phyloP scores from a whole-genome alignment of 2,329 filamentous ascomycete species.

The Penicillium sp. region DNA sequence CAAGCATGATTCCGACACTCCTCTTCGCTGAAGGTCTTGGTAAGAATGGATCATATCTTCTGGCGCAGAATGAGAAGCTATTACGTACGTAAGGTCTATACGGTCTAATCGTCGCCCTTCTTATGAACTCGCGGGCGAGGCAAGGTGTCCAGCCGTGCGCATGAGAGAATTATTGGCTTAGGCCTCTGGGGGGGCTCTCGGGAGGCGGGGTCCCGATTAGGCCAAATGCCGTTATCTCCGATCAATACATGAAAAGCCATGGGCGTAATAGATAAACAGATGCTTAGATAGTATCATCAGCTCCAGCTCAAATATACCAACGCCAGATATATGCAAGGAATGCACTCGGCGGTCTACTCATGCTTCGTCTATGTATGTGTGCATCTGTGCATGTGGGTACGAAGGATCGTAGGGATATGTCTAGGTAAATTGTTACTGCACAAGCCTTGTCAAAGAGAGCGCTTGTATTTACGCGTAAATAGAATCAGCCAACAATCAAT shows the following conservation, averaged over 20 bases:
- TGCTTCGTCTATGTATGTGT: not conserved
- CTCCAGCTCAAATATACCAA: not conserved
- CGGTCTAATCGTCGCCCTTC: too few species aligned
- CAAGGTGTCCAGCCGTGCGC: too few species aligned
- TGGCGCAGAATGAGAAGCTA: too few species aligned
- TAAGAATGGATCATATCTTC: slow-evolving; percentile 44
- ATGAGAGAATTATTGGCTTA: too few species aligned
- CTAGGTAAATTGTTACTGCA: slow-evolving; percentile 6
- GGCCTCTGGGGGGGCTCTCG: too few species aligned
- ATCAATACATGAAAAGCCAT: not conserved
- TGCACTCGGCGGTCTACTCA: not conserved
- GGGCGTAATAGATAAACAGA: not conserved
- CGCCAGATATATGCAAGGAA: slow-evolving; percentile 10
- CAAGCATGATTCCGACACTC: slow-evolving; percentile 92
- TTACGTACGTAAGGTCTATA: too few species aligned
- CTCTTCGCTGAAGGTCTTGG: slow-evolving; percentile 99
- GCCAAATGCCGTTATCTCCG: not conserved
- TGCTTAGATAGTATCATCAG: not conserved
- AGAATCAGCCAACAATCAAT: not conserved
- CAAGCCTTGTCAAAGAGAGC: slow-evolving; percentile 7
- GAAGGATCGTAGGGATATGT: slow-evolving; percentile 1
- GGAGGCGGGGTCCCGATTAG: not conserved
- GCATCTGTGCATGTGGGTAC: too few species aligned
- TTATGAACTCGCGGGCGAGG: too few species aligned
- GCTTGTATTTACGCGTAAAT: not conserved